Conservation (phyloP, 1,284 basidiomycete species). For the Rhizoctonia solani region DNA sequence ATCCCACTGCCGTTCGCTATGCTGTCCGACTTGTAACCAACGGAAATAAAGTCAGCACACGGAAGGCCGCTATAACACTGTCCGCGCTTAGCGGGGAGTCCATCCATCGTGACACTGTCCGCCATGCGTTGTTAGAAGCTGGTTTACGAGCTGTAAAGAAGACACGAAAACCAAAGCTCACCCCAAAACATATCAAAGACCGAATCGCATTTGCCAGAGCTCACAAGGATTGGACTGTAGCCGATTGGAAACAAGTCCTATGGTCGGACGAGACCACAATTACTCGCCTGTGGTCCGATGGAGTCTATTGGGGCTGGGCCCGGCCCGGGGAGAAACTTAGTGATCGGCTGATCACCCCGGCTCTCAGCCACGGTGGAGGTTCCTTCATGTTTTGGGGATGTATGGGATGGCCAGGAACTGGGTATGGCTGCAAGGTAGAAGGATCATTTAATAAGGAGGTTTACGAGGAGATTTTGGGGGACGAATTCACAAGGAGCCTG, state of each 20-base stretch:
- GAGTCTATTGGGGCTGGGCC: slow-evolving; percentile 1
- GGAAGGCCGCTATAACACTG: not conserved
- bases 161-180: slow-evolving; percentile 17
- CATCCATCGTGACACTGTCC: not conserved
- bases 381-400: too few species aligned
- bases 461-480: slow-evolving; percentile 1
- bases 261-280: slow-evolving; percentile 31
- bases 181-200: not conserved
- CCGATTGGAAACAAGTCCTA: slow-evolving; percentile 11
- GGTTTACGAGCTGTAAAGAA: slow-evolving; percentile 16
- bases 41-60: not conserved
- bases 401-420: slow-evolving; percentile 10
- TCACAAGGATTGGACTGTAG: slow-evolving; percentile 23
- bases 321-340: not conserved
- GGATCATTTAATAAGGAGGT: not conserved
- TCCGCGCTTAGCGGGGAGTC: slow-evolving; percentile 10
- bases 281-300: slow-evolving; percentile 13
- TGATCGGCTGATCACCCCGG: not conserved
- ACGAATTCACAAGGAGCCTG: slow-evolving; percentile 10
- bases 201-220: slow-evolving; percentile 6
- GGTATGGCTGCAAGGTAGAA: not conserved
- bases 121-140: not conserved
- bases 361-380: slow-evolving; percentile 15
- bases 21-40: slow-evolving; percentile 23
- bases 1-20: not conserved